These are phyloP conservation scores for Arbutus unedo DNA, from an alignment of 148 eudicot species.

Conservation along the genomic window DNA sequence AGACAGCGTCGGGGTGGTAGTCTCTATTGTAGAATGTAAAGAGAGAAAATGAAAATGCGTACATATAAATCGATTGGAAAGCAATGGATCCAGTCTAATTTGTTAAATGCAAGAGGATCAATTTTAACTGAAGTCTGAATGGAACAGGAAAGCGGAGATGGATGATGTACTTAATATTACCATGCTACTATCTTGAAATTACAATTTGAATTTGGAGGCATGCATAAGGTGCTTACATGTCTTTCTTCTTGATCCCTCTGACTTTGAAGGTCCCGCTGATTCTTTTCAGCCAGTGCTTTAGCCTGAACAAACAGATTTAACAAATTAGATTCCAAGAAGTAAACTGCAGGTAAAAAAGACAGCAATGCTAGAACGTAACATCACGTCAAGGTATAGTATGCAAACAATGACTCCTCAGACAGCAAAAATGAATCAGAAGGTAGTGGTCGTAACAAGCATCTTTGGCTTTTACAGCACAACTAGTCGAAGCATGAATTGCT, in stretches of 20 bases:
- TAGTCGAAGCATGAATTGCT: neutral
- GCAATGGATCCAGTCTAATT: neutral
- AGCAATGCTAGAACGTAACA: neutral
- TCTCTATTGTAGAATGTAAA: neutral
- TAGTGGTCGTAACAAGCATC: neutral
- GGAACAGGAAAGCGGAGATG: neutral
- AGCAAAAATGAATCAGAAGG: neutral
- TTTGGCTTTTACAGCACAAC: neutral
- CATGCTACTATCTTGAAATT: neutral
- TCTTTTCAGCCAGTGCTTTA: conserved; percentile 58
- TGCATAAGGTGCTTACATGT: conserved; percentile 35
- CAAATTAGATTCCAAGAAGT: neutral
- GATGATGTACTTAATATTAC: neutral
- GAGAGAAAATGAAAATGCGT: neutral
- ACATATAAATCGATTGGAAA: neutral
- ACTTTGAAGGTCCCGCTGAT: conserved; percentile 54
- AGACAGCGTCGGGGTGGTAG: neutral
- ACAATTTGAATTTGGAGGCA: neutral
- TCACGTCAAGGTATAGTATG: neutral
- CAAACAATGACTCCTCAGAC: conserved; percentile 5
- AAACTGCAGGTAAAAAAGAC: neutral
- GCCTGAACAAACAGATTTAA: conserved; percentile 33
- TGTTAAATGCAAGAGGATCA: neutral
- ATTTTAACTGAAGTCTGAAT: neutral
- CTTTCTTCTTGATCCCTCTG: conserved; percentile 60